A percentile compares a stretch with the other conserved stretches of the same genome.
These are phyloP conservation scores for Calonectria hawksworthii DNA, from an alignment of 2,329 filamentous ascomycete species.

Conservation along the genomic window DNA sequence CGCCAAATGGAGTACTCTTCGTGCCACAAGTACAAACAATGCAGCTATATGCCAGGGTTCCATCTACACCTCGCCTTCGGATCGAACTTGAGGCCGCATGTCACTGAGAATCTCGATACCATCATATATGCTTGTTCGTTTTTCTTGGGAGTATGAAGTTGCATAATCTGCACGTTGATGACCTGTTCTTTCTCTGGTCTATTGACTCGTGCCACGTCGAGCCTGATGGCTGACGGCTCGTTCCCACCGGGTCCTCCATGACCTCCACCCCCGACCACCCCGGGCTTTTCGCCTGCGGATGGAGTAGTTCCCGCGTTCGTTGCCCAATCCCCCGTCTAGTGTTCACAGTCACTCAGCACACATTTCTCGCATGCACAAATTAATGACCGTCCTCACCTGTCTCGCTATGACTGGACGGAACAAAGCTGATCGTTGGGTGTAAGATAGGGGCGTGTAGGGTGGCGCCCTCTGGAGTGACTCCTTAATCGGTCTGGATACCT, in stretches of 20 bases:
- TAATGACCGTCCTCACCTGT: not conserved
- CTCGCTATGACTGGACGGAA: not conserved
- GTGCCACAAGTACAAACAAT: not conserved
- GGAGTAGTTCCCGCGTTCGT: not conserved
- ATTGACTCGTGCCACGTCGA: conserved; percentile 47
- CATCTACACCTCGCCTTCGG: not conserved
- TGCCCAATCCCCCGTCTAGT: not conserved
- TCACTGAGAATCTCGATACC: not conserved
- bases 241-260: conserved; percentile 39
- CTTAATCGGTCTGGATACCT: not conserved
- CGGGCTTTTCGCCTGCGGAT: conserved; percentile 11
- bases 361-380: not conserved
- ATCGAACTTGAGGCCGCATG: not conserved
- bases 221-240: conserved; percentile 42
- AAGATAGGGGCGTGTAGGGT: not conserved
- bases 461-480: not conserved
- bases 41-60: not conserved
- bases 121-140: too few species aligned
- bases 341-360: not conserved
- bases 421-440: not conserved
- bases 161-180: not conserved
- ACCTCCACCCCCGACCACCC: conserved; percentile 28
- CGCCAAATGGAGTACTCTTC: not conserved
- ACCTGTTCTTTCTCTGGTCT: conserved; percentile 21
- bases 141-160: not conserved